phyloP scores from a whole-genome alignment of 129 eudicot genomes.

The Centella asiatica region DNA sequence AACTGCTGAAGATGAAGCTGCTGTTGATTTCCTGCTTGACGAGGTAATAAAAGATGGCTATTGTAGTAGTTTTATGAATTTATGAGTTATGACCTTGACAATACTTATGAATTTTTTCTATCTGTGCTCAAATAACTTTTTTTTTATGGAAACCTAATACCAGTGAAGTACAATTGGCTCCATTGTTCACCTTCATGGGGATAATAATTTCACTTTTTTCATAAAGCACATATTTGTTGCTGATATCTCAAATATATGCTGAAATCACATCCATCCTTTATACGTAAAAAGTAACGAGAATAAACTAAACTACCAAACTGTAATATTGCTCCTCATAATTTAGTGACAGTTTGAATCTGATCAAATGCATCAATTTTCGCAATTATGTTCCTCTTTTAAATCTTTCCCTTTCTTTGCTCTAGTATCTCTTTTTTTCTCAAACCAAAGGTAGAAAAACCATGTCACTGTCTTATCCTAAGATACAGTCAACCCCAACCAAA shows the following conservation, averaged over 20 bases:
- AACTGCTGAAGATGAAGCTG: slow-evolving; percentile 82
- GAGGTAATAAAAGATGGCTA: slow-evolving; percentile 45
- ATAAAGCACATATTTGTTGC: neutral
- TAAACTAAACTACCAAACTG: neutral
- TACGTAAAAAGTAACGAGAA: neutral
- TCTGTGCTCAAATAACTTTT: neutral
- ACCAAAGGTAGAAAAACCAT: too few relatives aligned
- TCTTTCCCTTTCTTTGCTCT: too few relatives aligned
- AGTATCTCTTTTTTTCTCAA: too few relatives aligned
- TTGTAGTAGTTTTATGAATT: neutral
- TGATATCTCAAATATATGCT: neutral
- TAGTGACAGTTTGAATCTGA: too few relatives aligned
- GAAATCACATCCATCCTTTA: neutral
- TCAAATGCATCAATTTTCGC: too few relatives aligned
- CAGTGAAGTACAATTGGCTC: neutral
- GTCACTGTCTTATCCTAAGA: too few relatives aligned
- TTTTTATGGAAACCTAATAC: neutral
- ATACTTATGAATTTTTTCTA: neutral
- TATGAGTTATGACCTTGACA: neutral
- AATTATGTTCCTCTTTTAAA: too few relatives aligned
- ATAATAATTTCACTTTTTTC: too few relatives aligned
- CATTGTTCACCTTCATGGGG: neutral
- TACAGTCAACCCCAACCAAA: too few relatives aligned
- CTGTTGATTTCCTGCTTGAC: slow-evolving; percentile 85
- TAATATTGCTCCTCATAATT: too few relatives aligned